Evolutionary conservation across 1,284 basidiomycete genomes (phyloP).

Genomic region (Melampsora abietis-canadensis): DNA sequence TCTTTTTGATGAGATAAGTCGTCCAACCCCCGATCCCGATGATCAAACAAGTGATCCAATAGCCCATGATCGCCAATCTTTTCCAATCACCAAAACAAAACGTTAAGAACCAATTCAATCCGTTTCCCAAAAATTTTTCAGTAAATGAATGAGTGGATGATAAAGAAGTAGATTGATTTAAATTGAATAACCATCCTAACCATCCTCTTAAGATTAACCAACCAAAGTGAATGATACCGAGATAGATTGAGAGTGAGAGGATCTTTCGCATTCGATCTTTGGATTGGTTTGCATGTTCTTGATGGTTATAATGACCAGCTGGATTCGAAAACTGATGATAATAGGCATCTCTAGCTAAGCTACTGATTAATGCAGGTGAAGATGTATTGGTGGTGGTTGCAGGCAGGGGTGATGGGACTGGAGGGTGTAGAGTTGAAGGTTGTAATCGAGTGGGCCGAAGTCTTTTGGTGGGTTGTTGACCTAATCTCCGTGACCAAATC

Average conservation of each 20-base stretch:
- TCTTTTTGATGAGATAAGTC: slow-evolving; percentile 27
- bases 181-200: slow-evolving; percentile 39
- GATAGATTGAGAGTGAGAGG: slow-evolving; percentile 22
- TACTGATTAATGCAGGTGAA: background rate
- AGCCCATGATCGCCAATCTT: slow-evolving; percentile 18
- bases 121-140: background rate
- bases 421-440: background rate
- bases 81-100: slow-evolving; percentile 12
- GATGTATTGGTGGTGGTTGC: background rate
- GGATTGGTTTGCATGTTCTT: slow-evolving; percentile 13
- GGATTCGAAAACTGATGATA: slow-evolving; percentile 30
- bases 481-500: slow-evolving; percentile 85
- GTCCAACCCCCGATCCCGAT: slow-evolving; percentile 35
- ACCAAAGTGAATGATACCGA: slow-evolving; percentile 12
- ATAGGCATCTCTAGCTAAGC: background rate
- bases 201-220: slow-evolving; percentile 17
- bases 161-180: background rate
- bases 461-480: slow-evolving; percentile 82
- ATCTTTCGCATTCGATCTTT: slow-evolving; percentile 32
- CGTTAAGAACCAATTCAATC: background rate
- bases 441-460: background rate
- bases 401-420: background rate
- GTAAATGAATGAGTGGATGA: background rate
- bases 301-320: slow-evolving; percentile 5
- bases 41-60: slow-evolving; percentile 29